Percentiles rank a stretch among this genome's conserved stretches.
Conservation (phyloP, 768 basidiomycete species). For the Tephrocybe sp. region DNA sequence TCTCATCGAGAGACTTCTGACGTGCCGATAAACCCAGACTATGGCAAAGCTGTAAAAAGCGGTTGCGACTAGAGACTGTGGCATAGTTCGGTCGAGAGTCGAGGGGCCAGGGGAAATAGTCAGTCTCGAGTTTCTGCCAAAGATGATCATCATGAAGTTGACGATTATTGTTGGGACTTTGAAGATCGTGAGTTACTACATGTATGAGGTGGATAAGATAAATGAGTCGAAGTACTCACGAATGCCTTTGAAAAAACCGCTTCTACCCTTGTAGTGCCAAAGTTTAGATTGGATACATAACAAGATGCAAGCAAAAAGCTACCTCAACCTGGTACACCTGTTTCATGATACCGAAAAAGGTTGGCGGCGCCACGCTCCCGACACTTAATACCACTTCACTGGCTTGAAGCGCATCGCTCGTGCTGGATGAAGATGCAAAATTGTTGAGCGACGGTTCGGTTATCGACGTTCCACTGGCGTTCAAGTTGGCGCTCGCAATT, state of each 20-base stretch:
- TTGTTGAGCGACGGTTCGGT: not conserved
- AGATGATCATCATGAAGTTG: constrained; percentile 4
- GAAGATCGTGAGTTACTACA: not conserved
- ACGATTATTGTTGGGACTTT: constrained; percentile 17
- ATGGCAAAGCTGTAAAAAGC: constrained; percentile 15
- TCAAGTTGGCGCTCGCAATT: not conserved
- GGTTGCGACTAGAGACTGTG: constrained; percentile 8
- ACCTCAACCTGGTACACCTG: constrained; percentile 18
- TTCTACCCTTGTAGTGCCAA: constrained; percentile 13
- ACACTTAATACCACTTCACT: too few species aligned
- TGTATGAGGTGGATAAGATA: not conserved
- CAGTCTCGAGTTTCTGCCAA: constrained; percentile 2
- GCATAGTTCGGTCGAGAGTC: constrained; percentile 2
- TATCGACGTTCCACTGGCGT: not conserved
- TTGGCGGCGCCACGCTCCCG: constrained; percentile 4
- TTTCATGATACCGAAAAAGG: constrained; percentile 8
- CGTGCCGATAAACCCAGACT: constrained; percentile 21
- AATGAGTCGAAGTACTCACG: constrained; percentile 8
- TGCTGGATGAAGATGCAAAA: too few species aligned
- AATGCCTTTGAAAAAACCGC: constrained; percentile 17
- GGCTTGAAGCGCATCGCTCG: too few species aligned
- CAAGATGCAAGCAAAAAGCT: not conserved
- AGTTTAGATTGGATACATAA: not conserved
- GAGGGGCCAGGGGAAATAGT: constrained; percentile 23
- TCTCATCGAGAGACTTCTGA: not conserved